Percentiles rank a stretch among this genome's conserved stretches.
These are phyloP conservation scores for Pseudozyma sp. DNA, from an alignment of 1,284 basidiomycete genomes.

Conservation along the genomic window DNA sequence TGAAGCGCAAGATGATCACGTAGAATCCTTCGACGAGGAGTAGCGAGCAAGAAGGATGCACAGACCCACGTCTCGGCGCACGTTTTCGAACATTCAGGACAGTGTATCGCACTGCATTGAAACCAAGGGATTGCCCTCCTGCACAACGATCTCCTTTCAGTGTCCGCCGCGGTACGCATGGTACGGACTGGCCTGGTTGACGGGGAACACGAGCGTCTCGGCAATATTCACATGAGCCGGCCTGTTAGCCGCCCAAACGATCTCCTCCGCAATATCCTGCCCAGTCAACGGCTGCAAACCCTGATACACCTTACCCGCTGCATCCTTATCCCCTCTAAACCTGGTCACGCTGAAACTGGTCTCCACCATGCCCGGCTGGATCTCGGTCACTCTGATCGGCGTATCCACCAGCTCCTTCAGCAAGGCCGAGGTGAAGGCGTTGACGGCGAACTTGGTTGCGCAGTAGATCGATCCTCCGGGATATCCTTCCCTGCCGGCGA, in stretches of 20 bases:
- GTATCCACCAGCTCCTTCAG: slow-evolving; percentile 89
- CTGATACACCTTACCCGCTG: slow-evolving; percentile 63
- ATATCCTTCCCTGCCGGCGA: slow-evolving; percentile 91
- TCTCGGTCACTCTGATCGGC: slow-evolving; percentile 65
- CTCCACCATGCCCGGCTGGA: slow-evolving; percentile 81
- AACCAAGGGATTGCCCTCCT: not conserved
- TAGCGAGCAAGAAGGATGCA: no score
- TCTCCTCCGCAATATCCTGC: slow-evolving; percentile 82
- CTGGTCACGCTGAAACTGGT: slow-evolving; percentile 71
- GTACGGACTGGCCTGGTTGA: slow-evolving; percentile 64
- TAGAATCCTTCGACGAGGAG: slow-evolving; percentile 23
- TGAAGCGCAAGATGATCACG: slow-evolving; percentile 17
- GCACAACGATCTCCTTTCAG: not conserved
- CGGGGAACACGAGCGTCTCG: slow-evolving; percentile 57
- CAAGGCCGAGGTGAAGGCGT: slow-evolving; percentile 85
- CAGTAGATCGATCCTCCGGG: slow-evolving; percentile 70
- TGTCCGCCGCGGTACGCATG: slow-evolving; percentile 50
- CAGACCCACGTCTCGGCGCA: no score
- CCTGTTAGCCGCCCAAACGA: slow-evolving; percentile 91
- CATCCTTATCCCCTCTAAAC: slow-evolving; percentile 52
- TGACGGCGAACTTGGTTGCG: slow-evolving; percentile 85
- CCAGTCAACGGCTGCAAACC: slow-evolving; percentile 62
- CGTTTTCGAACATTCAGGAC: no score
- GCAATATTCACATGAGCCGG: slow-evolving; percentile 68
- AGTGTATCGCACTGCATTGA: not conserved